Evolutionary conservation across 2,329 filamentous ascomycete species (phyloP), one percentile per base, ranked within the genome.

Genomic region (Penicillium freii): DNA sequence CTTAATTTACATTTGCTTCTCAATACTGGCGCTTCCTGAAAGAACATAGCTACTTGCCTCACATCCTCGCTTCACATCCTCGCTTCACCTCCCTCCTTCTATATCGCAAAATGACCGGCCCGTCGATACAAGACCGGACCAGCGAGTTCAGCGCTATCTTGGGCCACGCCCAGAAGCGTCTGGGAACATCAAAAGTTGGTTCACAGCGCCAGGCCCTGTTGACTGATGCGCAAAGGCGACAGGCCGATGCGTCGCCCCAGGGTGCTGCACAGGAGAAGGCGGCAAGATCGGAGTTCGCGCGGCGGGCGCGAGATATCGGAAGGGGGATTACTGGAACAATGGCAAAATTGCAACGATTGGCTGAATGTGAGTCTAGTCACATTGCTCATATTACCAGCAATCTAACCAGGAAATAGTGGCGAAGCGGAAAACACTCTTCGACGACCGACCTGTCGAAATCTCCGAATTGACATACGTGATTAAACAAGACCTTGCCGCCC

Each of bases 391-490:
- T 48, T 49, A 3, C 13, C 7, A 36, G 21, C n/a, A 31, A 9
- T 51, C 57, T 64, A 53, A 58, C 33, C 21, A 44, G 13, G 25
- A 50, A 51, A 23, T 51, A 90, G 87, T 99, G 72, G 94, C 94
- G n/a, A 93, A 92, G 75, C 87, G 93, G 70, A 95, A 96, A 77
- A 96, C 94, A 10, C 86, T 99, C 43, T 99, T 99, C 73, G 94
- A 99, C 75, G 94, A 99, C 78, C 86, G 91, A 72, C 92, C 94
- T 0, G 90, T 97, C 54, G 94, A 99, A 77, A 97, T 97, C 74
- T 94, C 94, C 74, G 92, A 97, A 76, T 85, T 97, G 73, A 97
- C 92, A 8, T 97, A 92, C 71, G 90, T 97, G 71, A 97, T 97
- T 81, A 97, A 97, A 79, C 93, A 97, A 80, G 93, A 97, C 70